Evolutionary conservation across 2,329 filamentous ascomycete genomes (phyloP).

Genomic region (Parascedosporium putredinis): DNA sequence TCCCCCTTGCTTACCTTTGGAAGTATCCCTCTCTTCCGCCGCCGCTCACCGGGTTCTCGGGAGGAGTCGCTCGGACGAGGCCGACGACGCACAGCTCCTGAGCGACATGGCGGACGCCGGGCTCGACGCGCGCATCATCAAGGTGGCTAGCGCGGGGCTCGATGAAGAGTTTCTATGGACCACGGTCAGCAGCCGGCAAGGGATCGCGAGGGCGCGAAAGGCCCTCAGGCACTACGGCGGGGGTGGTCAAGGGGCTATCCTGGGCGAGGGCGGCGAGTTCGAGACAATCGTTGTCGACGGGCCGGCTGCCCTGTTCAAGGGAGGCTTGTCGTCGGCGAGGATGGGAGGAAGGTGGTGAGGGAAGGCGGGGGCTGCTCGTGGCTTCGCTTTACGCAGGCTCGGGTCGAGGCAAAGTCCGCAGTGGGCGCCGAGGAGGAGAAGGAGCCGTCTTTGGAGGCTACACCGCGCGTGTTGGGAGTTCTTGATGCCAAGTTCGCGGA

Average conservation of each 20-base stretch:
- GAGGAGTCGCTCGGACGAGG: conserved; percentile 10
- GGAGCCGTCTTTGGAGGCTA: conserved; percentile 10
- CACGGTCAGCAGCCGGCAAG: conserved; percentile 53
- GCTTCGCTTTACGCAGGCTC: conserved; percentile 51
- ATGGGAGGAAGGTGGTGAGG: conserved; percentile 39
- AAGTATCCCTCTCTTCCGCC: conserved; percentile 68
- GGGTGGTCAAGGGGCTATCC: conserved; percentile 51
- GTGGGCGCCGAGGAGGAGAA: too few species aligned
- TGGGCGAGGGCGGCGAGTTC: conserved; percentile 93
- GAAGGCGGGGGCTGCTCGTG: conserved; percentile 73
- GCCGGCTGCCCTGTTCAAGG: conserved; percentile 61
- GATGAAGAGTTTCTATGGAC: conserved; percentile 73
- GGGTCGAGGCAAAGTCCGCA: conserved; percentile 32
- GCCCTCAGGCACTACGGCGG: conserved; percentile 59
- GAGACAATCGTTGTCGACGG: conserved; percentile 86
- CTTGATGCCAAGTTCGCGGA: conserved; percentile 52
- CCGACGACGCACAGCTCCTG: conserved; percentile 50
- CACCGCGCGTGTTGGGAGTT: conserved; percentile 48
- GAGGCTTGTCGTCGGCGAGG: conserved; percentile 53
- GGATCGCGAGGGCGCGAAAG: conserved; percentile 34
- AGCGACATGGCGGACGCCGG: conserved; percentile 70
- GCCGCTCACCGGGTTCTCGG: conserved; percentile 19
- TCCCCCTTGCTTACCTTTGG: conserved; percentile 82
- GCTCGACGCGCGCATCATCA: conserved; percentile 85
- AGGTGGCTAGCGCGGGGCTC: conserved; percentile 84